A percentile compares a stretch with the other conserved stretches of the same genome.
phyloP scores from a whole-genome alignment of 208 protist species.

The Leishmania arabica region DNA sequence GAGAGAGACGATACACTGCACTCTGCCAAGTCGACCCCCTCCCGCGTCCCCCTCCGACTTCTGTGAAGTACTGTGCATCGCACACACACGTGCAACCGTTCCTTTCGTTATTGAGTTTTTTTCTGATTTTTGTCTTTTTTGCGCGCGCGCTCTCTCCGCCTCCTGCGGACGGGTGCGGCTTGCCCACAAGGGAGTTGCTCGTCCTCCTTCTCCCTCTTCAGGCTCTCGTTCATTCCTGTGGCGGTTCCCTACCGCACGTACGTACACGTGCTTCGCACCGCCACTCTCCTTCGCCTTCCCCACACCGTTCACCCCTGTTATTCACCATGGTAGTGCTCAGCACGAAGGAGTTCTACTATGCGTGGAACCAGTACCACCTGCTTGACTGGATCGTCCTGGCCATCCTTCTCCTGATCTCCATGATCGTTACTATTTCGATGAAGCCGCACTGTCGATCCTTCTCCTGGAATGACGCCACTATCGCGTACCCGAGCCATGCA shows the following conservation, averaged over 20 bases:
- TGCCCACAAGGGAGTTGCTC: neutral
- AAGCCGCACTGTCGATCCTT: conserved; percentile 68
- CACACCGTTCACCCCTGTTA: neutral
- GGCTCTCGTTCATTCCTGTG: neutral
- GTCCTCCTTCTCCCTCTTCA: neutral
- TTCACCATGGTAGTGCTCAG: conserved; percentile 10
- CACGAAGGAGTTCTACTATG: conserved; percentile 1
- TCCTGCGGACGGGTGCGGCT: too few species aligned
- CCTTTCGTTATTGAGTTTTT: too few species aligned
- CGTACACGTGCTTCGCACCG: neutral
- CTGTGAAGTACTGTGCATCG: too few species aligned
- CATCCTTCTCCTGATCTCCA: conserved; percentile 22
- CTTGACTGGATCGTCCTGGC: conserved; percentile 47
- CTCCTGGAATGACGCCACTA: conserved; percentile 71
- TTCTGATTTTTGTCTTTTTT: too few species aligned
- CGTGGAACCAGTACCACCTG: conserved; percentile 49
- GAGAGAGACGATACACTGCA: neutral
- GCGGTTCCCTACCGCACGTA: neutral
- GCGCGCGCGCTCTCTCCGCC: too few species aligned
- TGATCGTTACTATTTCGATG: conserved; percentile 16
- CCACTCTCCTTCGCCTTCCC: neutral
- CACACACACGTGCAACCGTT: too few species aligned
- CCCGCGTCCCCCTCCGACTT: too few species aligned
- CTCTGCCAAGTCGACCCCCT: neutral
- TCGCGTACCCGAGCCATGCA: conserved; percentile 43